phyloP scores from a whole-genome alignment of 495 filamentous ascomycete genomes.

The Hyphodiscus hymeniophilus region DNA sequence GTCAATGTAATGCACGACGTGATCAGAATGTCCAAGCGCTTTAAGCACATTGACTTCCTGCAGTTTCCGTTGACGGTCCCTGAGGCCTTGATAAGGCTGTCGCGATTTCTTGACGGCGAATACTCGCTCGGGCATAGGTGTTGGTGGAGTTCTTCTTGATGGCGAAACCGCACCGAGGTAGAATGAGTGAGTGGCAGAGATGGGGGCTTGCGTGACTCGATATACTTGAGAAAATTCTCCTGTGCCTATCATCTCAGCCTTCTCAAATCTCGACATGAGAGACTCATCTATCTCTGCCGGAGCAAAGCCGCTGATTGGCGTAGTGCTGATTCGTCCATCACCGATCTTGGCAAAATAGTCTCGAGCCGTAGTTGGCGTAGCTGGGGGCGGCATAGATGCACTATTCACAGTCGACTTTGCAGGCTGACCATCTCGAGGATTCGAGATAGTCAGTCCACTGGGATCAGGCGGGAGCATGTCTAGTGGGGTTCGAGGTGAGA shows the following conservation, averaged over 20 bases:
- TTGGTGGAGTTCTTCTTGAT: slow-evolving; percentile 31
- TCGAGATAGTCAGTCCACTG: slow-evolving; percentile 63
- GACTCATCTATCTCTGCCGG: slow-evolving; percentile 61
- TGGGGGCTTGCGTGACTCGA: slow-evolving; percentile 45
- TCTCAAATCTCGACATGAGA: slow-evolving; percentile 64
- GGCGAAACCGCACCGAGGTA: slow-evolving; percentile 28
- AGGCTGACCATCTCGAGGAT: slow-evolving; percentile 34
- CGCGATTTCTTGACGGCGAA: slow-evolving; percentile 93
- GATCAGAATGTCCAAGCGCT: slow-evolving; percentile 63
- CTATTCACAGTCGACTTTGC: slow-evolving; percentile 29
- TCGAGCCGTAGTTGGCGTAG: slow-evolving; percentile 68
- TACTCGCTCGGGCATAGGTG: slow-evolving; percentile 41
- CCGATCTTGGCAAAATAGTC: slow-evolving; percentile 40
- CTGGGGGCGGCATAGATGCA: slow-evolving; percentile 50
- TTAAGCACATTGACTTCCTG: slow-evolving; percentile 73
- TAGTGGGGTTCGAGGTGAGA: slow-evolving; percentile 72
- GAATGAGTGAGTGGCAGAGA: slow-evolving; percentile 33
- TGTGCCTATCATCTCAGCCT: slow-evolving; percentile 66
- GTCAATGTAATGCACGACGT: slow-evolving; percentile 71
- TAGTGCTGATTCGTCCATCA: slow-evolving; percentile 36
- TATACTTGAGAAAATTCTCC: slow-evolving; percentile 94
- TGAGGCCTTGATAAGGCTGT: slow-evolving; percentile 61
- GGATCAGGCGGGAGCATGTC: slow-evolving; percentile 76
- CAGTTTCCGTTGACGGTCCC: slow-evolving; percentile 69
- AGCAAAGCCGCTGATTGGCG: slow-evolving; percentile 45